Conservation (phyloP, 1,284 basidiomycete genomes). For the Sanguinoderma infundibulare region DNA sequence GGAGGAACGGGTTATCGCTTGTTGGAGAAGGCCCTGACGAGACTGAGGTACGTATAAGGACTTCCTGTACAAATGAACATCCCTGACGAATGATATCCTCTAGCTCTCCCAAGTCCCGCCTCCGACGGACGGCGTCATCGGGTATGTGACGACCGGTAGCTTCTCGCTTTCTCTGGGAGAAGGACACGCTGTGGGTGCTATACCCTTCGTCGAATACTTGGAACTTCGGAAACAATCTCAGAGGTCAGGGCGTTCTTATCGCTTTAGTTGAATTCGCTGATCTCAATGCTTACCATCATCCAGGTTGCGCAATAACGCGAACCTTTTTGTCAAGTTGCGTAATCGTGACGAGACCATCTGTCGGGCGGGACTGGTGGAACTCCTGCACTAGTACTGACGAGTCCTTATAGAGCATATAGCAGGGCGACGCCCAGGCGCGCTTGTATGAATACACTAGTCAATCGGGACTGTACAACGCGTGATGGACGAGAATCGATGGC, state of each 20-base stretch:
- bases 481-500: neutral
- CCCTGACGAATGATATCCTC: slow-evolving; percentile 1
- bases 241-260: slow-evolving; percentile 43
- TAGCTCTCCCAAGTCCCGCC: slow-evolving; percentile 53
- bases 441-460: slow-evolving; percentile 7
- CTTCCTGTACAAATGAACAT: neutral
- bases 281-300: neutral
- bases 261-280: too few species aligned
- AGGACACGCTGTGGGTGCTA: slow-evolving; percentile 75
- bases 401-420: neutral
- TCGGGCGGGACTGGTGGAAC: slow-evolving; percentile 39
- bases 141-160: slow-evolving; percentile 82
- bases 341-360: slow-evolving; percentile 46
- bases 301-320: slow-evolving; percentile 7
- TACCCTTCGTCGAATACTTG: slow-evolving; percentile 62
- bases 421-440: neutral
- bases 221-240: slow-evolving; percentile 53
- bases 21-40: slow-evolving; percentile 39
- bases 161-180: slow-evolving; percentile 78
- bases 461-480: slow-evolving; percentile 1
- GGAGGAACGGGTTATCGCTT: slow-evolving; percentile 26
- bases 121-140: slow-evolving; percentile 57
- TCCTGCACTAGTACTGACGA: slow-evolving; percentile 10
- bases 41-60: slow-evolving; percentile 40
- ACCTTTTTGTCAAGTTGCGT: slow-evolving; percentile 44